These are phyloP conservation scores for Ilex asprella DNA, from an alignment of 257 asterid genomes.

Conservation along the genomic window DNA sequence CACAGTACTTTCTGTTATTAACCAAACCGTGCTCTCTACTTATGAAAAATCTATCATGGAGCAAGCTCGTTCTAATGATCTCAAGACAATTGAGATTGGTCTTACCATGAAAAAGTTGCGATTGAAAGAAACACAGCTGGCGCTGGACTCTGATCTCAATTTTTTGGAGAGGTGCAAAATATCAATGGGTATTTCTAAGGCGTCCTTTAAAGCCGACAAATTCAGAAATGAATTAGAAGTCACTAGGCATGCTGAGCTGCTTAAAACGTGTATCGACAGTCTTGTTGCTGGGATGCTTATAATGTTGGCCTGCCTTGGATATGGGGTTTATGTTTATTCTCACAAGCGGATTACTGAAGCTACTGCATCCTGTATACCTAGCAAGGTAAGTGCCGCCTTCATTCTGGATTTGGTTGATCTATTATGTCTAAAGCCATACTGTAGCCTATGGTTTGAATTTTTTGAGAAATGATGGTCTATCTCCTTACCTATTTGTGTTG, in stretches of 20 bases:
- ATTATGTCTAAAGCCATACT: background rate
- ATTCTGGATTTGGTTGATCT: background rate
- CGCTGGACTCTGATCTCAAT: constrained; percentile 46
- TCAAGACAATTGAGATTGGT: constrained; percentile 66
- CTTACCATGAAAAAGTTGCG: constrained; percentile 54
- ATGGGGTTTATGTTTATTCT: constrained; percentile 68
- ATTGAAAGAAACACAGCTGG: constrained; percentile 63
- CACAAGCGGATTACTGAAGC: constrained; percentile 70
- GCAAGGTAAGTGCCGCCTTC: constrained; percentile 29
- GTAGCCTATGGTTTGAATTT: too few relatives aligned
- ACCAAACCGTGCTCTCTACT: constrained; percentile 34
- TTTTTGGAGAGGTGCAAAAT: constrained; percentile 64
- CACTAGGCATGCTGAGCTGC: constrained; percentile 62
- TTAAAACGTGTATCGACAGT: constrained; percentile 65
- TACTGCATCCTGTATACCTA: constrained; percentile 64
- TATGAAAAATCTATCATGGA: constrained; percentile 64
- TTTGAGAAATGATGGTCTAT: too few relatives aligned
- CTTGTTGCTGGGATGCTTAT: constrained; percentile 67
- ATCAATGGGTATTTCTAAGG: constrained; percentile 80
- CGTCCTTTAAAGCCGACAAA: constrained; percentile 59
- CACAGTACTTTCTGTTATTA: constrained; percentile 16
- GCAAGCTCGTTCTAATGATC: constrained; percentile 80
- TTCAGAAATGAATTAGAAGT: constrained; percentile 77
- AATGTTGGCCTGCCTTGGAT: constrained; percentile 61
- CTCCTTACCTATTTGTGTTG: too few relatives aligned